Conservation (phyloP, 805 yeast species). For the Grigorovia transvaalensis region DNA sequence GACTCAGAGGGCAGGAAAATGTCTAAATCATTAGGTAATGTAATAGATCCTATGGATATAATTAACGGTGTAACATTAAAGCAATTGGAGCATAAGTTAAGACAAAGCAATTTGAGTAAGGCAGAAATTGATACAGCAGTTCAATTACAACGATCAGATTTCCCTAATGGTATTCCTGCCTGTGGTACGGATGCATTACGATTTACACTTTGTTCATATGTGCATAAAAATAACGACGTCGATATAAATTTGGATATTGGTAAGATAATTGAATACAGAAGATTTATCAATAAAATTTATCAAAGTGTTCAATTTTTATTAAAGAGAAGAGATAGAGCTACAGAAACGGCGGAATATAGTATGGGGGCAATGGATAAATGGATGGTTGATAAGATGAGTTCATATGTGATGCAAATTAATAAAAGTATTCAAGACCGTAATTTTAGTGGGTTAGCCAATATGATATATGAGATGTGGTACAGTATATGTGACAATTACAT, state of each 20-base stretch:
- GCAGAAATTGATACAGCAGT: constrained; percentile 74
- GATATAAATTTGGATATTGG: constrained; percentile 90
- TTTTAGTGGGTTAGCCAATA: constrained; percentile 72
- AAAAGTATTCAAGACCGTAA: constrained; percentile 69
- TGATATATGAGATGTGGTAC: constrained; percentile 85
- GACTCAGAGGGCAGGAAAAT: constrained; percentile 97
- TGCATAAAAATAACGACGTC: constrained; percentile 95
- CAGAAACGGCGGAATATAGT: constrained; percentile 31
- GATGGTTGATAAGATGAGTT: constrained; percentile 77
- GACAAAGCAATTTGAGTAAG: constrained; percentile 74
- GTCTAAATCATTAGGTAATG: constrained; percentile 97
- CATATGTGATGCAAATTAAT: constrained; percentile 50
- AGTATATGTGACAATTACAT: constrained; percentile 94
- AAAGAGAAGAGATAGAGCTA: not conserved
- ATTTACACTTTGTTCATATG: constrained; percentile 93
- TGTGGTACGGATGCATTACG: constrained; percentile 98
- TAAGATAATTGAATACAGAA: constrained; percentile 95
- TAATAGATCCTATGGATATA: constrained; percentile 88
- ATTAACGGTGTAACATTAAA: constrained; percentile 74
- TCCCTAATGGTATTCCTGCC: constrained; percentile 94
- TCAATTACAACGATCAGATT: constrained; percentile 73
- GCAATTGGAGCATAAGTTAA: constrained; percentile 62
- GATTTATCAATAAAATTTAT: constrained; percentile 96
- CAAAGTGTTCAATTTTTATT: constrained; percentile 81
- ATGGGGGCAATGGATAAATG: constrained; percentile 64